Percentiles rank a stretch among this genome's conserved stretches.
phyloP scores from a whole-genome alignment of 2,329 filamentous ascomycete genomes.

The Amauroascus niger region DNA sequence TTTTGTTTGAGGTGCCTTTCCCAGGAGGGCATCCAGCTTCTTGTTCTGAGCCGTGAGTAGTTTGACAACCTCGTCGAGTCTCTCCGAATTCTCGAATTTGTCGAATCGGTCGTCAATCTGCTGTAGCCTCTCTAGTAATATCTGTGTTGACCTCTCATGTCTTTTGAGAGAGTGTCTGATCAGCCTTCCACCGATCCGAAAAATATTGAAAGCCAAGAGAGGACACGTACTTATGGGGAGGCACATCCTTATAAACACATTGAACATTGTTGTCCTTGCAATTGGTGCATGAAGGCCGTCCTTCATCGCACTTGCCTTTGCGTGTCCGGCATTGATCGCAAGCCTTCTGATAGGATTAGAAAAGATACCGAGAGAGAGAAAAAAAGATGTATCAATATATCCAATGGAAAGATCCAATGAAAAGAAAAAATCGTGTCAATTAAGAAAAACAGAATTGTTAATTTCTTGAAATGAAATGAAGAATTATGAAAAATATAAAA shows the following conservation, averaged over 20 bases:
- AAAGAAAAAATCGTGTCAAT: too few relatives aligned
- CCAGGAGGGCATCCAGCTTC: conserved; percentile 14
- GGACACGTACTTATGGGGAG: conserved; percentile 69
- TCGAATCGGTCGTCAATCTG: conserved; percentile 24
- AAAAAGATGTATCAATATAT: too few relatives aligned
- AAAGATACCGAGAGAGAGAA: not conserved
- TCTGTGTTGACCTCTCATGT: conserved; percentile 35
- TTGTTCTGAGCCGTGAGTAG: conserved; percentile 9
- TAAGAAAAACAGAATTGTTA: too few relatives aligned
- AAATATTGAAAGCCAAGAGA: not conserved
- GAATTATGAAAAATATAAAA: too few relatives aligned
- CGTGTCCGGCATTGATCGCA: conserved; percentile 81
- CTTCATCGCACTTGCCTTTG: conserved; percentile 88
- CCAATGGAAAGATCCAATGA: too few relatives aligned
- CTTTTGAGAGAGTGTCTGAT: conserved; percentile 16
- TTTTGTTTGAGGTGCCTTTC: not conserved
- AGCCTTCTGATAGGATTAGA: conserved; percentile 47
- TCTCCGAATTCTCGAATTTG: conserved; percentile 1
- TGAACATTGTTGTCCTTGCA: conserved; percentile 77
- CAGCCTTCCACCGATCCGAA: too few relatives aligned
- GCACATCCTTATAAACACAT: conserved; percentile 83
- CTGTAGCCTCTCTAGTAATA: conserved; percentile 29
- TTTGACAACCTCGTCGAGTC: conserved; percentile 8
- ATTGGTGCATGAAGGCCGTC: conserved; percentile 67
- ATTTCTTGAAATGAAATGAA: too few relatives aligned